Conservation (phyloP, 306 rosid species). For the Casuarina cunninghamiana region DNA sequence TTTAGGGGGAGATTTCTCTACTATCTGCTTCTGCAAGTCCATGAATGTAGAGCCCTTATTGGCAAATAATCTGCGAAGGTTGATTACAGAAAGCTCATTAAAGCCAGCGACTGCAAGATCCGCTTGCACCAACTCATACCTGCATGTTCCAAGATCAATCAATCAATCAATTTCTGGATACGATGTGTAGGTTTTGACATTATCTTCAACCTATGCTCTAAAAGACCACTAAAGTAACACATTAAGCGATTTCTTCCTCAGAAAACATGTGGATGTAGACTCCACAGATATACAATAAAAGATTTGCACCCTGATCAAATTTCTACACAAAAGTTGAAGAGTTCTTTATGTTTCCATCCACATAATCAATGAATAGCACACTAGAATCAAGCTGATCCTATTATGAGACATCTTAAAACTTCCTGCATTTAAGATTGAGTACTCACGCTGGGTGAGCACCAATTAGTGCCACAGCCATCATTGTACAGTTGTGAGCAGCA, state of each 20-base stretch:
- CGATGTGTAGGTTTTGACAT: background rate
- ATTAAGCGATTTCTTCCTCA: background rate
- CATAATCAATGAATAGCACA: background rate
- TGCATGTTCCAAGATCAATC: slow-evolving; percentile 39
- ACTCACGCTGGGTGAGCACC: slow-evolving; percentile 93
- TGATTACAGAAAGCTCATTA: slow-evolving; percentile 90
- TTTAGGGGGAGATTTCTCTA: slow-evolving; percentile 75
- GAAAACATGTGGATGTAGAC: background rate
- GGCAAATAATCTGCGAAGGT: slow-evolving; percentile 89
- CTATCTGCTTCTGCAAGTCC: slow-evolving; percentile 81
- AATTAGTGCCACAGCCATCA: slow-evolving; percentile 95
- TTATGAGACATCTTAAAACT: slow-evolving; percentile 8
- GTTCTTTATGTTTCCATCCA: background rate
- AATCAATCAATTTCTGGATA: slow-evolving; percentile 31
- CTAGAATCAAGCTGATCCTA: slow-evolving; percentile 2
- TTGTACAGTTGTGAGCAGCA: slow-evolving; percentile 96
- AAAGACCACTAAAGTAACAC: background rate
- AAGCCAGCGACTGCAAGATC: slow-evolving; percentile 95
- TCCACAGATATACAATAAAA: background rate
- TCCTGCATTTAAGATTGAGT: slow-evolving; percentile 9
- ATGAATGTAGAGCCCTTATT: slow-evolving; percentile 86
- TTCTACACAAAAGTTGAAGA: background rate
- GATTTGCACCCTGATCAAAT: background rate
- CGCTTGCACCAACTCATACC: slow-evolving; percentile 91
- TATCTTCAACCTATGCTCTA: background rate